Conservation (phyloP, 768 basidiomycete genomes). For the Tephrocybe sp. region DNA sequence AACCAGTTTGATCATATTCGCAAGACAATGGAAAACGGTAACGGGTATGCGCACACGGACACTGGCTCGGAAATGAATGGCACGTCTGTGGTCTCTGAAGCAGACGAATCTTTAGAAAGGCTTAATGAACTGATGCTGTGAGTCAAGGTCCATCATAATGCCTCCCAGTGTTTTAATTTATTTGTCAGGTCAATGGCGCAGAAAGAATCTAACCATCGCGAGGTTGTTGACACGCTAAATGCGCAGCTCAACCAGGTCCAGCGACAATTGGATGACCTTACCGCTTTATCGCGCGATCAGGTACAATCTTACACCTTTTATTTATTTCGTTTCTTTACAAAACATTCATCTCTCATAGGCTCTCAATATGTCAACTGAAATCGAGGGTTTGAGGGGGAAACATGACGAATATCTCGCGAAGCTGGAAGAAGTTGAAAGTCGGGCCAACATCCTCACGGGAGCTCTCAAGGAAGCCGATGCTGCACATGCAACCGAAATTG, state of each 20-base stretch:
- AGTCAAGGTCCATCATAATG: slow-evolving; percentile 27
- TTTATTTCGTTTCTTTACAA: not conserved
- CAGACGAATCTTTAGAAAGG: slow-evolving; percentile 73
- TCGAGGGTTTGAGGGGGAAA: slow-evolving; percentile 69
- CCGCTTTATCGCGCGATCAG: slow-evolving; percentile 82
- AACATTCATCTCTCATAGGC: slow-evolving; percentile 45
- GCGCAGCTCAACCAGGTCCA: slow-evolving; percentile 66
- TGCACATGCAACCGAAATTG: slow-evolving; percentile 40
- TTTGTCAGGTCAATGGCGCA: slow-evolving; percentile 87
- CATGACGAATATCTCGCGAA: slow-evolving; percentile 51
- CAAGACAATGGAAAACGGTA: slow-evolving; percentile 58
- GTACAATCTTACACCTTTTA: slow-evolving; percentile 34
- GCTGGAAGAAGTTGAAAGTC: slow-evolving; percentile 56
- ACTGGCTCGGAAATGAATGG: slow-evolving; percentile 34
- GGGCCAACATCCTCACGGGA: slow-evolving; percentile 53
- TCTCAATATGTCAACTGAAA: slow-evolving; percentile 84
- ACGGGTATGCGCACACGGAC: slow-evolving; percentile 36
- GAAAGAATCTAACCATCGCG: slow-evolving; percentile 90
- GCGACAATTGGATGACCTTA: slow-evolving; percentile 81
- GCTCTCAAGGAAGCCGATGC: slow-evolving; percentile 28
- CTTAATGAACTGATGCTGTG: slow-evolving; percentile 93
- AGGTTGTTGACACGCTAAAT: slow-evolving; percentile 73
- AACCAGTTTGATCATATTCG: slow-evolving; percentile 76
- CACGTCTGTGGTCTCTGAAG: slow-evolving; percentile 43
- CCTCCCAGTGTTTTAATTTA: slow-evolving; percentile 7